Percentiles rank a stretch among this genome's conserved stretches.
phyloP scores from a whole-genome alignment of 1,284 basidiomycete species.

The Porodaedalea pini region DNA sequence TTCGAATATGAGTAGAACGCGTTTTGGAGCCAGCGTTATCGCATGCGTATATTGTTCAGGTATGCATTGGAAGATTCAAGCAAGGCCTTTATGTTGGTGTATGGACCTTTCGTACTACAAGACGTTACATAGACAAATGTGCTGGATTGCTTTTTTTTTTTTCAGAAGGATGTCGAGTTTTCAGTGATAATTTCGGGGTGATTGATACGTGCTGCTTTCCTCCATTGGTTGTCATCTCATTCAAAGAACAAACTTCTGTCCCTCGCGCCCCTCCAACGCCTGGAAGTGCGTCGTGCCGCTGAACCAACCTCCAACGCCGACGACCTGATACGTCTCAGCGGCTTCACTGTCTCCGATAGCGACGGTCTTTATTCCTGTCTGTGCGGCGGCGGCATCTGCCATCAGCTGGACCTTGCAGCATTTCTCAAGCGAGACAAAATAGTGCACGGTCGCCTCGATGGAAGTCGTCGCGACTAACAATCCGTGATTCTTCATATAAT shows the following conservation, averaged over 20 bases:
- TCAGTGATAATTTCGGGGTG: too few relatives aligned
- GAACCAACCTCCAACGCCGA: conserved; percentile 40
- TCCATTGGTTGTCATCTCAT: neutral
- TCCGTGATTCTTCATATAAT: conserved; percentile 64
- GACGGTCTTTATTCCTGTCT: conserved; percentile 31
- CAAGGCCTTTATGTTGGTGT: too few relatives aligned
- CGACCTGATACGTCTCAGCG: conserved; percentile 29
- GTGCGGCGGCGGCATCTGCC: conserved; percentile 44
- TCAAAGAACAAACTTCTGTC: conserved; percentile 23
- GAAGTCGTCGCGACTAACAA: conserved; percentile 44
- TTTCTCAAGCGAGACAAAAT: conserved; percentile 39
- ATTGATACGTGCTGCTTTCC: neutral
- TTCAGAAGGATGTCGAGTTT: too few relatives aligned
- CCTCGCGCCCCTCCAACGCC: conserved; percentile 36
- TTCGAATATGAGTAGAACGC: neutral
- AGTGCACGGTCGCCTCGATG: conserved; percentile 41
- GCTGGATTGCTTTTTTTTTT: too few relatives aligned
- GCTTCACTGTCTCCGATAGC: conserved; percentile 30
- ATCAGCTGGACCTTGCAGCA: conserved; percentile 50
- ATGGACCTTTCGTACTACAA: too few relatives aligned
- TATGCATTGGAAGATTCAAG: too few relatives aligned
- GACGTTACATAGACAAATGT: too few relatives aligned
- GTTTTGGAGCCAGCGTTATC: neutral
- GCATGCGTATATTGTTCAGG: neutral
- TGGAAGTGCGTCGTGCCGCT: conserved; percentile 37